Conservation (phyloP, 257 asterid genomes). For the Solanum ossicruentum region DNA sequence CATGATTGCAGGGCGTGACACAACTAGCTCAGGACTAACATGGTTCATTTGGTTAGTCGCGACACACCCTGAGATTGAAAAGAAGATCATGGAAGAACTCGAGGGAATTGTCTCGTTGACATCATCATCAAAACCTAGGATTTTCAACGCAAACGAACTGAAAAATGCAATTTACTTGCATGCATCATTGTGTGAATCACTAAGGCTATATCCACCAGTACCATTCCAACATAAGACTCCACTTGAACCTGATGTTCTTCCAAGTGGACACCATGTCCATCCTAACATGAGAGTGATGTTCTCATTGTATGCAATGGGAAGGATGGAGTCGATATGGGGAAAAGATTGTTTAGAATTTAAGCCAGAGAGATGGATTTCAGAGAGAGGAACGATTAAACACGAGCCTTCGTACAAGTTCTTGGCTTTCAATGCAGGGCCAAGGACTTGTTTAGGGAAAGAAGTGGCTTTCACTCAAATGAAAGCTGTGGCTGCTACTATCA, state of each 20-base stretch:
- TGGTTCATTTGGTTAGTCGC: constrained; percentile 49
- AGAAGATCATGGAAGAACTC: constrained; percentile 25
- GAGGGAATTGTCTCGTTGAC: background rate
- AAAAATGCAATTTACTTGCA: constrained; percentile 29
- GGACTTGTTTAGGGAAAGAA: constrained; percentile 58
- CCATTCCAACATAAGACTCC: constrained; percentile 59
- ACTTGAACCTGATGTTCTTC: constrained; percentile 16
- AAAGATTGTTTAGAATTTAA: constrained; percentile 34
- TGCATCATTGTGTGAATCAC: constrained; percentile 37
- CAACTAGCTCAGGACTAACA: constrained; percentile 45
- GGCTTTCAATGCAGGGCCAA: constrained; percentile 61
- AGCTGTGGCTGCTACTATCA: constrained; percentile 31
- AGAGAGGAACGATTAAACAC: constrained; percentile 18
- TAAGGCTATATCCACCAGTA: constrained; percentile 51
- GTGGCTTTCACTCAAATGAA: constrained; percentile 41
- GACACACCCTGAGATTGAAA: constrained; percentile 22
- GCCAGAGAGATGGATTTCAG: constrained; percentile 56
- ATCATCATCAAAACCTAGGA: background rate
- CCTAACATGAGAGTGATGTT: constrained; percentile 36
- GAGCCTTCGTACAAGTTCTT: constrained; percentile 51
- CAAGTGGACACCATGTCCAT: constrained; percentile 42
- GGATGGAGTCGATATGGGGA: constrained; percentile 47
- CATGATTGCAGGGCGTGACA: constrained; percentile 51
- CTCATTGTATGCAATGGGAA: constrained; percentile 49
- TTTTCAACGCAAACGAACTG: constrained; percentile 15